A percentile compares a stretch with the other conserved stretches of the same genome.
These are phyloP conservation scores for Leucoagaricus sp. DNA, from an alignment of 1,284 basidiomycete species.

Conservation along the genomic window DNA sequence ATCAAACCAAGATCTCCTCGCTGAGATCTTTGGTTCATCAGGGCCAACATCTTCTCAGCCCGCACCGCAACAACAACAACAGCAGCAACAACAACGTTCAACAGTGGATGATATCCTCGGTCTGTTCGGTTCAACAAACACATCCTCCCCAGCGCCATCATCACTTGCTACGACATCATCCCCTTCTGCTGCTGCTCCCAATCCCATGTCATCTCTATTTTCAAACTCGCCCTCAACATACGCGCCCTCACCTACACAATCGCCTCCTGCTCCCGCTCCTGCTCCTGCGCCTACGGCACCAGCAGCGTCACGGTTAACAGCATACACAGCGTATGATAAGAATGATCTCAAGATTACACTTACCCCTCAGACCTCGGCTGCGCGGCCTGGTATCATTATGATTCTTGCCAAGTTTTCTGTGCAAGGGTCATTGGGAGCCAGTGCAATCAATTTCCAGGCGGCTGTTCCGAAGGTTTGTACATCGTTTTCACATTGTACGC, in stretches of 20 bases:
- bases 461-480: slow-evolving; percentile 90
- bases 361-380: slow-evolving; percentile 80
- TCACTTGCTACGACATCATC: slow-evolving; percentile 38
- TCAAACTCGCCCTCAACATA: slow-evolving; percentile 31
- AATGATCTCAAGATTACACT: slow-evolving; percentile 89
- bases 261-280: slow-evolving; percentile 19
- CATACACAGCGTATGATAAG: slow-evolving; percentile 91
- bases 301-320: slow-evolving; percentile 42
- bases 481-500: slow-evolving; percentile 1
- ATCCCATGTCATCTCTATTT: slow-evolving; percentile 21
- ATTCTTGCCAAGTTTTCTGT: slow-evolving; percentile 89
- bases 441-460: slow-evolving; percentile 90
- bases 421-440: slow-evolving; percentile 50
- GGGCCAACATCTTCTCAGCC: slow-evolving; percentile 41
- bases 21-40: slow-evolving; percentile 86
- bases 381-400: slow-evolving; percentile 86
- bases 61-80: slow-evolving; percentile 28
- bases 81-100: slow-evolving; percentile 43
- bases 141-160: slow-evolving; percentile 22
- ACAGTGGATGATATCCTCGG: slow-evolving; percentile 91
- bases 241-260: slow-evolving; percentile 45
- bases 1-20: slow-evolving; percentile 87
- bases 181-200: slow-evolving; percentile 34
- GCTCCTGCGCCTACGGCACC: slow-evolving; percentile 45
- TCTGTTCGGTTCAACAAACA: slow-evolving; percentile 70